phyloP scores from a whole-genome alignment of 345 rosid species.

The Eucalyptus curtisii region DNA sequence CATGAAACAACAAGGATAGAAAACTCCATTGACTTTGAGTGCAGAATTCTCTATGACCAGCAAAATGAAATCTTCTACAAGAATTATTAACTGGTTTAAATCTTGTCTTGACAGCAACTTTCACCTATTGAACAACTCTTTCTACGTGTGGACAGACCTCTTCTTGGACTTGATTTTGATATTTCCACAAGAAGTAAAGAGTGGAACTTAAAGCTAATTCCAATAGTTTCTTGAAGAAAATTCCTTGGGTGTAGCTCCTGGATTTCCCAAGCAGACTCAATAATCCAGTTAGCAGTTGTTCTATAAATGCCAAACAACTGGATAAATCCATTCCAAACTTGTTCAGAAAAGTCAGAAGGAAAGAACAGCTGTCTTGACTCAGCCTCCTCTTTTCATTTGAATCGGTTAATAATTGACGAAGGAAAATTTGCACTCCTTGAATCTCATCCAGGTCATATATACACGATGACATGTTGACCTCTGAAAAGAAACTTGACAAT shows the following conservation, averaged over 20 bases:
- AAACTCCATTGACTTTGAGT: background rate
- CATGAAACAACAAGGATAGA: background rate
- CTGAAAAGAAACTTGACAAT: background rate
- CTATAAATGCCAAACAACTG: background rate
- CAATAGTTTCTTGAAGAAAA: background rate
- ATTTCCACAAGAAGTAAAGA: background rate
- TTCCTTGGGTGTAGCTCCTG: background rate
- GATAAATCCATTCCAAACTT: background rate
- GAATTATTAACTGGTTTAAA: background rate
- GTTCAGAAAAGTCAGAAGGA: background rate
- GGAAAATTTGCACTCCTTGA: background rate
- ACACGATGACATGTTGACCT: background rate
- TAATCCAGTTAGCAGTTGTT: background rate
- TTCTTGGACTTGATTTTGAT: background rate
- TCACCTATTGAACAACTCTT: background rate
- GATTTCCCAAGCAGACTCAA: background rate
- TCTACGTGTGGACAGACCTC: background rate
- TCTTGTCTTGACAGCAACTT: background rate
- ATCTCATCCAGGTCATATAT: background rate
- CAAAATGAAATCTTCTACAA: background rate
- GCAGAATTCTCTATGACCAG: background rate
- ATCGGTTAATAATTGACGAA: background rate
- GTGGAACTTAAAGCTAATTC: background rate
- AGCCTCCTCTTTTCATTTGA: background rate
- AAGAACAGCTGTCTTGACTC: background rate